Conservation (phyloP, 2,329 filamentous ascomycete species). For the Colletotrichum sp. region DNA sequence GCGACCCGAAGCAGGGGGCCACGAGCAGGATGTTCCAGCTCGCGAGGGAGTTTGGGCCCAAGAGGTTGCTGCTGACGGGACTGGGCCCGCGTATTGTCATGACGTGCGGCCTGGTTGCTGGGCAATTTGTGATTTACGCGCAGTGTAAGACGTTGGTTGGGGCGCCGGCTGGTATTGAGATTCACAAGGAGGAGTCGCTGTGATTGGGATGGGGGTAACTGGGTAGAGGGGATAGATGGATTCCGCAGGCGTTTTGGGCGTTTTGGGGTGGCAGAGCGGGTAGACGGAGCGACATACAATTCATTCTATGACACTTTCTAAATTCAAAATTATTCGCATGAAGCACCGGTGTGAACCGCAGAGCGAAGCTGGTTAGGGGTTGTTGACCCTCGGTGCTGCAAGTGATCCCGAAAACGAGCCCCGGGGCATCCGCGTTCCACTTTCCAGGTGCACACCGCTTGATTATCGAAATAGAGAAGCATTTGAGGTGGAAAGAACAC, state of each 20-base stretch:
- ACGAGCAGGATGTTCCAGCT: constrained; percentile 59
- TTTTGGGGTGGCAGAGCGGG: background rate
- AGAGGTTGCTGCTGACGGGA: constrained; percentile 49
- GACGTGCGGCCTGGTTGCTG: constrained; percentile 58
- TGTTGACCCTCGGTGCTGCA: too few species aligned
- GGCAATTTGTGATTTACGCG: constrained; percentile 61
- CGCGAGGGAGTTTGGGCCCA: constrained; percentile 55
- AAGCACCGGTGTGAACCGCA: too few species aligned
- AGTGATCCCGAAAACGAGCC: background rate
- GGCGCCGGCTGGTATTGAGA: constrained; percentile 56
- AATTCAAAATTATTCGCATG: background rate
- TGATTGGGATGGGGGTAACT: background rate
- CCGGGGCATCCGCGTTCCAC: background rate
- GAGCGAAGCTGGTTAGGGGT: too few species aligned
- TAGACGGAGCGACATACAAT: background rate
- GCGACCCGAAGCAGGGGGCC: constrained; percentile 50
- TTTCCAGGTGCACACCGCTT: rapidly evolving
- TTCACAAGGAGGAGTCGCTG: constrained; percentile 49
- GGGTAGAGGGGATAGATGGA: background rate
- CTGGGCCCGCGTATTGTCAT: constrained; percentile 57
- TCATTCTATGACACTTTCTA: background rate
- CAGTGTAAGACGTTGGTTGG: constrained; percentile 59
- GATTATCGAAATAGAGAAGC: rapidly evolving
- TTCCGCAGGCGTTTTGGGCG: background rate
- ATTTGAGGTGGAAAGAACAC: rapidly evolving